These are phyloP conservation scores for Solanum appendiculatum DNA, from an alignment of 257 asterid genomes.

Conservation along the genomic window DNA sequence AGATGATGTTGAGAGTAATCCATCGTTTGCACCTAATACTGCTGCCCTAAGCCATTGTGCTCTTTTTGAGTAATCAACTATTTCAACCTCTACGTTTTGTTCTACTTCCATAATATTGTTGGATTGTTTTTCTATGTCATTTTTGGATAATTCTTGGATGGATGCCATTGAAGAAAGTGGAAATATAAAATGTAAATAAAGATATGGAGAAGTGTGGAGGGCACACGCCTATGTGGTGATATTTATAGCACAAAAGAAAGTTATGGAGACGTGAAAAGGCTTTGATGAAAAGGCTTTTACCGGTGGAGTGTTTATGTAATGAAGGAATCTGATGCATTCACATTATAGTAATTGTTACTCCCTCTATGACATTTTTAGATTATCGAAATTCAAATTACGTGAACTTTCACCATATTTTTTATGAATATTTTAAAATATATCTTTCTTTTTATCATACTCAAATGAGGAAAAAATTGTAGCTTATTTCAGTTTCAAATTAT, in stretches of 20 bases:
- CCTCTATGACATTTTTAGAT: too few species aligned
- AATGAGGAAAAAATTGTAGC: too few species aligned
- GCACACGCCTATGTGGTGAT: conserved; percentile 27
- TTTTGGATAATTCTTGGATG: not conserved
- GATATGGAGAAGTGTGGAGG: conserved; percentile 31
- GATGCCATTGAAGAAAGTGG: conserved; percentile 7
- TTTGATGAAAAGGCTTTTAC: not conserved
- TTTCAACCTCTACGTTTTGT: conserved; percentile 1
- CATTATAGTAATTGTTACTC: not conserved
- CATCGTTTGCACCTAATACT: conserved; percentile 66
- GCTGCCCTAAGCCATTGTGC: conserved; percentile 80
- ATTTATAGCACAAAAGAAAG: conserved; percentile 18
- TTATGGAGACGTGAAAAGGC: not conserved
- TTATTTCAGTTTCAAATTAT: too few species aligned
- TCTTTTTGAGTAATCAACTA: conserved; percentile 38
- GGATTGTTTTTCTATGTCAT: conserved; percentile 25
- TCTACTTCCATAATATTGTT: not conserved
- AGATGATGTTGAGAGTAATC: conserved; percentile 54
- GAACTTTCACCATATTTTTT: too few species aligned
- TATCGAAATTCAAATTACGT: too few species aligned
- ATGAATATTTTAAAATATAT: too few species aligned
- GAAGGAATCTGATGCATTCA: conserved; percentile 31
- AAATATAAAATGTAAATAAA: not conserved
- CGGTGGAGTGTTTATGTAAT: not conserved
- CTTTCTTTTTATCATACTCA: too few species aligned